Conservation (phyloP, 2,329 filamentous ascomycete genomes). For the Fusarium tuaranense region DNA sequence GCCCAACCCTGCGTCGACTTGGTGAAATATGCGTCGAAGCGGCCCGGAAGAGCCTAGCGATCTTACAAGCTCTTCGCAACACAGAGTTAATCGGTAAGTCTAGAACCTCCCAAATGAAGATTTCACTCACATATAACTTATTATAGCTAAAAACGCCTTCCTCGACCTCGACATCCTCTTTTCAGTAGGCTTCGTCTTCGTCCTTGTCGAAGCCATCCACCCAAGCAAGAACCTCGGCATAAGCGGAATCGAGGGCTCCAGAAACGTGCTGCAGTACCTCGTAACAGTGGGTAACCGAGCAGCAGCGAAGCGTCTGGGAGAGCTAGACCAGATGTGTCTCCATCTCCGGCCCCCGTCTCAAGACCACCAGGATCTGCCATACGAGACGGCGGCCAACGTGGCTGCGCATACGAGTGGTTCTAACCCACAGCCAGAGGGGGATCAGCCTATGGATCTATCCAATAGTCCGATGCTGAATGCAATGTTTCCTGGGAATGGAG, state of each 20-base stretch:
- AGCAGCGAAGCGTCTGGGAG: constrained; percentile 20
- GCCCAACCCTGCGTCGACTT: constrained; percentile 22
- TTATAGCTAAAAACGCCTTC: constrained; percentile 27
- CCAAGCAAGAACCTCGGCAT: constrained; percentile 7
- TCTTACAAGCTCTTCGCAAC: constrained; percentile 24
- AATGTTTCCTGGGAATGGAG: constrained; percentile 5
- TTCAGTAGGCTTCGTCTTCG: constrained; percentile 29
- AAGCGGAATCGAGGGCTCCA: constrained; percentile 22
- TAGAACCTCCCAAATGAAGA: too few relatives aligned
- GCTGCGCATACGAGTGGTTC: background rate
- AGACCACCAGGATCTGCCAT: constrained; percentile 14
- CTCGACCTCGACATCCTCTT: constrained; percentile 31
- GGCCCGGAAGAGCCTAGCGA: constrained; percentile 22
- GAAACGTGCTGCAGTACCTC: constrained; percentile 23
- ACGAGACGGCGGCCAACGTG: constrained; percentile 1
- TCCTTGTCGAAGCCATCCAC: constrained; percentile 24
- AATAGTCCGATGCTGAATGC: background rate
- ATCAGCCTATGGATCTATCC: background rate
- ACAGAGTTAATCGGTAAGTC: constrained; percentile 20
- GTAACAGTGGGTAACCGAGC: constrained; percentile 25
- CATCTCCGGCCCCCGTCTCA: constrained; percentile 14
- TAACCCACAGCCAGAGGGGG: background rate
- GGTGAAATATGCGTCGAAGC: constrained; percentile 31
- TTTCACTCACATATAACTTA: too few relatives aligned
- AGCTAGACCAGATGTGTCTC: constrained; percentile 34